Base-by-base conservation (phyloP, 1,139 yeast species). In the Candida mesenterica region DNA sequence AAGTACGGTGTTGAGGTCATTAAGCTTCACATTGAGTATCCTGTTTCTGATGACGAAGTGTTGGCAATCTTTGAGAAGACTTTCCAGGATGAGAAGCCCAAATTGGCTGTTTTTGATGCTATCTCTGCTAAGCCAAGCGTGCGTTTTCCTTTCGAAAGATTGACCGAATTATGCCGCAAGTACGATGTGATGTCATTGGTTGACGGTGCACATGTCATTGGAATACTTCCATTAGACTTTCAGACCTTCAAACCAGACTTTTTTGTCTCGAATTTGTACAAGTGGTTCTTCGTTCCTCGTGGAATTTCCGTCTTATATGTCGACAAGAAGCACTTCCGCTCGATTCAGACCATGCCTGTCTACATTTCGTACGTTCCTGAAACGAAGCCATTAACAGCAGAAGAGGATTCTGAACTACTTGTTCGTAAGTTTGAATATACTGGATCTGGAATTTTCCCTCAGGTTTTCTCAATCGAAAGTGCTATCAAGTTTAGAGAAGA, bases 161-260 rank as follows among this genome's bases (percentile, higher is more conserved):
- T 82, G 37, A 64, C 69, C 3, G 44, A 55, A n/a, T 54, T 76
- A 31, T 78, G 87, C 47, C 57, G 61, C 12, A 53, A 73, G 33
- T 59, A 75, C 40, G 57, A 59, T 7, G 74, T 77, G 5, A 46
- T 79, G 30, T 76, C 87, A 2, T 57, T 80, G 30, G 68, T 84
- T 22, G 94, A 84, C 52, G 92, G 83, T 9, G 89, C 92, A 3
- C 92, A 84, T 52, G 75, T 79, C 1, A 65, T 77, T 25, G 92
- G 92, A 0, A 58, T 77, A 35, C 49, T 78, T 8, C 72, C 73
- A 2, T 45, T 81, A 16, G 65, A 75, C 38, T 51, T 82, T 33
- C 48, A 51, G 1, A 49, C 53, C 2, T 57, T 75, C 15, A 52
- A 66, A 34, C 87, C 90, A 0, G 89, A 82, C 49, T 82, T 79